These are phyloP conservation scores for Nephelium lappaceum DNA, from an alignment of 345 rosid species.

Conservation along the genomic window DNA sequence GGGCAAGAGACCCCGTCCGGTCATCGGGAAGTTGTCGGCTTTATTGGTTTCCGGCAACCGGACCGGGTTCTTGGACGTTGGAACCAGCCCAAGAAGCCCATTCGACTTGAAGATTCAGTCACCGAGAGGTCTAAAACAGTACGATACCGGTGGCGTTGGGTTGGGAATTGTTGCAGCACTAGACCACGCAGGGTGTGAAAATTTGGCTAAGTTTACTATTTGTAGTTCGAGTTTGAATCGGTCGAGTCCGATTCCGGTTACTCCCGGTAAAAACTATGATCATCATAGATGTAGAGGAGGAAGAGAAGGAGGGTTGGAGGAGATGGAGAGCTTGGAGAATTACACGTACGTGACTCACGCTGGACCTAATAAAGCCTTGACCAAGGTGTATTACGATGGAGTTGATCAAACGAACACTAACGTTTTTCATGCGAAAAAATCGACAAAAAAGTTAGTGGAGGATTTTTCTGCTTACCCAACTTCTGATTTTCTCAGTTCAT, in stretches of 20 bases:
- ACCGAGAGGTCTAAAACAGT: constrained; percentile 55
- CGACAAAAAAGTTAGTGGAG: constrained; percentile 29
- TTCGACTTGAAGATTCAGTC: constrained; percentile 62
- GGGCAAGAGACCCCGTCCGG: constrained; percentile 65
- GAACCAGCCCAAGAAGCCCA: constrained; percentile 70
- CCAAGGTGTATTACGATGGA: constrained; percentile 59
- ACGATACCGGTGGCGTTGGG: constrained; percentile 68
- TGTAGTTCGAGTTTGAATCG: constrained; percentile 26
- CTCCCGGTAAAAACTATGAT: constrained; percentile 24
- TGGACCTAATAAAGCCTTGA: constrained; percentile 47
- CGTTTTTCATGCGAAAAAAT: constrained; percentile 17
- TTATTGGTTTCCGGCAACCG: constrained; percentile 61
- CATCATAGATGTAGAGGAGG: neutral
- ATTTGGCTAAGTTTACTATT: constrained; percentile 34
- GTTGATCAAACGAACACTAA: constrained; percentile 25
- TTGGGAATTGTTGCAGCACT: constrained; percentile 80
- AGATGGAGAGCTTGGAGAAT: constrained; percentile 57
- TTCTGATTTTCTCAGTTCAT: constrained; percentile 62
- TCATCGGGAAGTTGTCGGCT: constrained; percentile 73
- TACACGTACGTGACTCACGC: constrained; percentile 64
- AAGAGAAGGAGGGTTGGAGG: constrained; percentile 20
- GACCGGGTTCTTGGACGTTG: constrained; percentile 36
- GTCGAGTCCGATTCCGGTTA: constrained; percentile 43
- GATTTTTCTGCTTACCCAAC: constrained; percentile 40
- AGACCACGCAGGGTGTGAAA: constrained; percentile 36